phyloP scores from a whole-genome alignment of 2,329 filamentous ascomycete genomes.

The Xylariaceae sp. region DNA sequence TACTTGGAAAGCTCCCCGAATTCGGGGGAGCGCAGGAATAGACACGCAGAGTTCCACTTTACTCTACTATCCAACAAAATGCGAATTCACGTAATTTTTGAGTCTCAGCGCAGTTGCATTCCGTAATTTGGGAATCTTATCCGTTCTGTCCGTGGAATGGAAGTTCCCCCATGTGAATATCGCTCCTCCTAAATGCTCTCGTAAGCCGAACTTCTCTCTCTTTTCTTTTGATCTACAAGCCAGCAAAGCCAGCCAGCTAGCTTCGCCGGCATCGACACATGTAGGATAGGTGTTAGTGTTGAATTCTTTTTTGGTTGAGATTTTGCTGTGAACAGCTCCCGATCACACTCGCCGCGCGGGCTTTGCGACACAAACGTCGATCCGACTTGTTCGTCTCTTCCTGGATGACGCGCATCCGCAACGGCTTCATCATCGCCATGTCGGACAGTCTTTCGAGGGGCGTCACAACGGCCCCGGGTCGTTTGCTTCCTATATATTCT shows the following conservation, averaged over 20 bases:
- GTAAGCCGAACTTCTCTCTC: neutral
- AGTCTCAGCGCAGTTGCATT: neutral
- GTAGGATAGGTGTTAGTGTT: neutral
- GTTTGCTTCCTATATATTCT: conserved; percentile 16
- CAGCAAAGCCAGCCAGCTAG: too few relatives aligned
- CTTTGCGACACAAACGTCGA: conserved; percentile 4
- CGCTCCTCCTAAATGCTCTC: neutral
- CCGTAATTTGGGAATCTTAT: neutral
- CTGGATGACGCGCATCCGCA: conserved; percentile 13
- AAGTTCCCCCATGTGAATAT: neutral
- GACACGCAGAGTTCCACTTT: too few relatives aligned
- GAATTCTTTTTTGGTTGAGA: neutral
- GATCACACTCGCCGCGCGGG: neutral
- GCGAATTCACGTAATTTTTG: neutral
- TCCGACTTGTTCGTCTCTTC: neutral
- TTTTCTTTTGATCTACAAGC: too few relatives aligned
- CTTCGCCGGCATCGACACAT: neutral
- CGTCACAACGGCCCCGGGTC: conserved; percentile 14
- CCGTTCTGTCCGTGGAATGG: neutral
- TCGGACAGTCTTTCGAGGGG: conserved; percentile 8
- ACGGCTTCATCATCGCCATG: conserved; percentile 18
- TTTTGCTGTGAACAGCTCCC: neutral
- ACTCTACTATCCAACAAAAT: too few relatives aligned
- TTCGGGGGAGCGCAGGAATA: too few relatives aligned
- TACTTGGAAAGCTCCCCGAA: too few relatives aligned